Evolutionary conservation across 164 flowering plant species (phyloP).

Genomic region (Nymphaea colorata): DNA sequence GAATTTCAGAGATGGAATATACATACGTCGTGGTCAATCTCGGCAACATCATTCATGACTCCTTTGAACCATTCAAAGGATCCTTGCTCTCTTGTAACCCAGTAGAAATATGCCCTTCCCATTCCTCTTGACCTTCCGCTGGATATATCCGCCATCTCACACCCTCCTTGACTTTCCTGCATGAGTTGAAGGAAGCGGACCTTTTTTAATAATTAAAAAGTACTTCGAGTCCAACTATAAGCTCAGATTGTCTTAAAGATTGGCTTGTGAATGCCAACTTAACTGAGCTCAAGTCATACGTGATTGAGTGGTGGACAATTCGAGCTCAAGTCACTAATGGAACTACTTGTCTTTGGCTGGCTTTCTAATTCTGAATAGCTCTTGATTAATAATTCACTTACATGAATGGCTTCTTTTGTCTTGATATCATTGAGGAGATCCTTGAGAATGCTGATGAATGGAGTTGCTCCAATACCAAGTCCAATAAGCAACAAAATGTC

Average conservation of each 20-base stretch:
- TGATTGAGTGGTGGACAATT: no score
- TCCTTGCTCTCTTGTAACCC: conserved; percentile 94
- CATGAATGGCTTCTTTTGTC: conserved; percentile 6
- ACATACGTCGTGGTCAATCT: conserved; percentile 50
- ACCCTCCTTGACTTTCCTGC: conserved; percentile 17
- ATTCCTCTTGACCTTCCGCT: conserved; percentile 28
- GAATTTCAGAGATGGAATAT: neutral
- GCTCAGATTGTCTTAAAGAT: neutral
- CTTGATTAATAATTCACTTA: conserved; percentile 16
- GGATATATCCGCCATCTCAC: neutral
- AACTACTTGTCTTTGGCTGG: neutral
- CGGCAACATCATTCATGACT: conserved; percentile 89
- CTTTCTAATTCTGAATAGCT: neutral
- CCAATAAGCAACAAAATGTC: conserved; percentile 84
- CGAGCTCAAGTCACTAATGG: no score
- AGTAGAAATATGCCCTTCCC: conserved; percentile 78
- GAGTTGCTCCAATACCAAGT: conserved; percentile 95
- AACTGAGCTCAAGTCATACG: no score
- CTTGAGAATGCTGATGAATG: conserved; percentile 83
- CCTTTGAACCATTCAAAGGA: conserved; percentile 99
- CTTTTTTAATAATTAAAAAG: no score
- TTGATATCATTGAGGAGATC: conserved; percentile 62
- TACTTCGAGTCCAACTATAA: no score
- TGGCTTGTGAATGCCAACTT: neutral
- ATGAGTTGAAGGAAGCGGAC: conserved; percentile 2